Evolutionary conservation across 306 rosid species (phyloP).

Genomic region (barrel medic (Medicago truncatula)): DNA sequence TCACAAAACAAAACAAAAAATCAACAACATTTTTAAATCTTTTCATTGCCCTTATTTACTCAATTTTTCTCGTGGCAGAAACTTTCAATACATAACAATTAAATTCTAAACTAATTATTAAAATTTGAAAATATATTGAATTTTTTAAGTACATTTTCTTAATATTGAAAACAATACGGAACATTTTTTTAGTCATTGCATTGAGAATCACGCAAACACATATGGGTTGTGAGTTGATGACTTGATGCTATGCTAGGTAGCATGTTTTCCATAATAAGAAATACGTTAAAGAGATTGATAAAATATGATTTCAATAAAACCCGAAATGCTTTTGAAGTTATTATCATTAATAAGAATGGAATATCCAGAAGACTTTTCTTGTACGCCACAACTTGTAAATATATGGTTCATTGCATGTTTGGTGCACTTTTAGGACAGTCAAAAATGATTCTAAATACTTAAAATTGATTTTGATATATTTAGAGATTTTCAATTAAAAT

Average conservation of each 20-base stretch:
- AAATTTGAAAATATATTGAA: no score
- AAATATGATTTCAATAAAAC: neutral
- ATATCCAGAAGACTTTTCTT: neutral
- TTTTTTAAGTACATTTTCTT: no score
- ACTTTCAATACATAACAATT: no score
- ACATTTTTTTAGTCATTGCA: neutral
- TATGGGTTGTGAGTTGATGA: neutral
- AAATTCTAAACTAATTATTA: no score
- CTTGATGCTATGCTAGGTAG: neutral
- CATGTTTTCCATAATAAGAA: neutral
- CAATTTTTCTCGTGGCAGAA: no score
- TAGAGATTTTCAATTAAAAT: no score
- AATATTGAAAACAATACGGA: neutral
- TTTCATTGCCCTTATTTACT: no score
- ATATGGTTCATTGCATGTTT: neutral
- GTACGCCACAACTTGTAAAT: slow-evolving; percentile 11
- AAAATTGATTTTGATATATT: no score
- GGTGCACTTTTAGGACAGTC: neutral
- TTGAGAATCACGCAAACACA: neutral
- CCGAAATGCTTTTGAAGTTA: neutral
- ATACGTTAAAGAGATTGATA: neutral
- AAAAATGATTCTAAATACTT: no score
- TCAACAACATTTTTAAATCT: no score
- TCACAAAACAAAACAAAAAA: no score
- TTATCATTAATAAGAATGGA: neutral